Conservation (phyloP, 163 green algal genomes). For the Trebouxiophyceae sp. region DNA sequence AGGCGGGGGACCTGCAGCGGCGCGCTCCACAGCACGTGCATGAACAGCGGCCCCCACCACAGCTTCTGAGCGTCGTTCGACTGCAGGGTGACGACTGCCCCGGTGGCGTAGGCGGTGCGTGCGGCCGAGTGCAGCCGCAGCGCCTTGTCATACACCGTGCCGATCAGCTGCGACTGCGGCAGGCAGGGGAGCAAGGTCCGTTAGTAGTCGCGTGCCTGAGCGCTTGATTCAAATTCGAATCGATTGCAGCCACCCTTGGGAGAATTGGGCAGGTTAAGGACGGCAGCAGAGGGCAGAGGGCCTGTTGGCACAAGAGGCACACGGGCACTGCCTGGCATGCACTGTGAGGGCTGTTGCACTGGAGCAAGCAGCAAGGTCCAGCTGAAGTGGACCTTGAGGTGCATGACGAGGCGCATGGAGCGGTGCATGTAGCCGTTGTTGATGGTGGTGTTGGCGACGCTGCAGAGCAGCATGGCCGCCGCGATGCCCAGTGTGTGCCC, state of each 20-base stretch:
- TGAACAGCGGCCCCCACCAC: constrained; percentile 69
- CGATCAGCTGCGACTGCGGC: constrained; percentile 38
- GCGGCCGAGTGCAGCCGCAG: constrained; percentile 48
- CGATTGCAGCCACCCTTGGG: too few species aligned
- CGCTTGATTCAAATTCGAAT: too few species aligned
- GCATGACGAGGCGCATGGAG: constrained; percentile 35
- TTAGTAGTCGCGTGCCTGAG: too few species aligned
- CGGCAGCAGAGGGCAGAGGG: too few species aligned
- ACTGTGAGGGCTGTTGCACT: background rate
- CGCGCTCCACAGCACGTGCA: constrained; percentile 83
- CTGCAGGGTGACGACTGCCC: constrained; percentile 78
- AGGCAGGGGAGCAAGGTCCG: too few species aligned
- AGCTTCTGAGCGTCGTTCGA: constrained; percentile 78
- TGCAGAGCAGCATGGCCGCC: constrained; percentile 35
- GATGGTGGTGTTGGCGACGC: constrained; percentile 51
- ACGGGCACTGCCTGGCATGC: too few species aligned
- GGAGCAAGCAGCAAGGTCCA: background rate
- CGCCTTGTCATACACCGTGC: constrained; percentile 60
- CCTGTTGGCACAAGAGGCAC: too few species aligned
- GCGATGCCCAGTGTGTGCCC: constrained; percentile 37
- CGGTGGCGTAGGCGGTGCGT: constrained; percentile 42
- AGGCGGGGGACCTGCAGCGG: constrained; percentile 60
- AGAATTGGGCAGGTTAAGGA: too few species aligned
- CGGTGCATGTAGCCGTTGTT: constrained; percentile 65
- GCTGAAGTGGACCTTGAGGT: constrained; percentile 36